phyloP scores from a whole-genome alignment of 805 yeast genomes.

The Saccharomycopsis capsularis region DNA sequence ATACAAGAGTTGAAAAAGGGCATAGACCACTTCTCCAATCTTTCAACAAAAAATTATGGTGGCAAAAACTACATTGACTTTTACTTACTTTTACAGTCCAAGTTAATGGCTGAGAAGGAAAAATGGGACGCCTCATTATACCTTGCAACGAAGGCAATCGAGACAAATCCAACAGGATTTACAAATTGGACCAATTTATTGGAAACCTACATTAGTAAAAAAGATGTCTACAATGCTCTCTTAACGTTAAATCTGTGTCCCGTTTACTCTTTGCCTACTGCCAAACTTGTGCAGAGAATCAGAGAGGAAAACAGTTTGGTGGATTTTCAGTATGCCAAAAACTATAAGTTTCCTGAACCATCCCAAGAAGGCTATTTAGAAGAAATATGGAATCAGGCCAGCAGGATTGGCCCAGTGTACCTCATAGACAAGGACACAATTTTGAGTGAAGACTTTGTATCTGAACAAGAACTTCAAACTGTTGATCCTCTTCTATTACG shows the following conservation, averaged over 20 bases:
- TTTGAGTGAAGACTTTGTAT: slow-evolving; percentile 19
- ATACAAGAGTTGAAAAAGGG: slow-evolving; percentile 17
- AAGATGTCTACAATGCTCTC: slow-evolving; percentile 54
- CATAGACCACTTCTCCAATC: slow-evolving; percentile 4
- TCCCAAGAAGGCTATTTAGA: slow-evolving; percentile 18
- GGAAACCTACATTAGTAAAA: slow-evolving; percentile 48
- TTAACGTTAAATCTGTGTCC: slow-evolving; percentile 70
- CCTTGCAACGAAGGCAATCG: slow-evolving; percentile 53
- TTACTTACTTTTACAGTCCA: slow-evolving; percentile 42
- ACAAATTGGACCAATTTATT: slow-evolving; percentile 64
- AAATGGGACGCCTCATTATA: slow-evolving; percentile 49
- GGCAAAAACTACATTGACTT: slow-evolving; percentile 21
- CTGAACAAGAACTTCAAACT: slow-evolving; percentile 31
- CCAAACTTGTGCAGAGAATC: slow-evolving; percentile 34
- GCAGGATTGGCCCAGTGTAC: slow-evolving; percentile 19
- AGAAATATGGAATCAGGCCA: slow-evolving; percentile 19
- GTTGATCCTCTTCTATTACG: slow-evolving; percentile 43
- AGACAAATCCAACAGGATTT: slow-evolving; percentile 70
- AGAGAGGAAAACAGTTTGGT: slow-evolving; percentile 18
- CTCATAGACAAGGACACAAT: slow-evolving; percentile 18
- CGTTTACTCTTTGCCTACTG: slow-evolving; percentile 36
- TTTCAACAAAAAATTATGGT: not conserved
- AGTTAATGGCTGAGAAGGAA: slow-evolving; percentile 49
- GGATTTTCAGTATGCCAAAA: slow-evolving; percentile 2
- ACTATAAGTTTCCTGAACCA: slow-evolving; percentile 21